phyloP scores from a whole-genome alignment of 2,329 filamentous ascomycete species.

The Onygenales sp. region DNA sequence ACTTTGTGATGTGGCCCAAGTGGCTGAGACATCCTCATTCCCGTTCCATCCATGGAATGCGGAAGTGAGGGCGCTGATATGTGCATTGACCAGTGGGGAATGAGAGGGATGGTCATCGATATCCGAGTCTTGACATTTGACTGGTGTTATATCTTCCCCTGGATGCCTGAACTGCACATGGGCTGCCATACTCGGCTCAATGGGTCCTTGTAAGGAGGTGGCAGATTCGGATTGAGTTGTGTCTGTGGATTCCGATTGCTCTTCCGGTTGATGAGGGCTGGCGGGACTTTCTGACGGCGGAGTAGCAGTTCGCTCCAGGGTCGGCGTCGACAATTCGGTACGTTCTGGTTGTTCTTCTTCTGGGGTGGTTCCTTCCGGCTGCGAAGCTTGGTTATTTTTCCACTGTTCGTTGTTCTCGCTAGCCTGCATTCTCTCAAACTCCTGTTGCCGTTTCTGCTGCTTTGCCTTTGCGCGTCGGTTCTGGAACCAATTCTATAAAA shows the following conservation, averaged over 20 bases:
- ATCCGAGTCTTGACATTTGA: background rate
- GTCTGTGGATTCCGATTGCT: constrained; percentile 5
- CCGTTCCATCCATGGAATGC: background rate
- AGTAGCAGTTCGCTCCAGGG: background rate
- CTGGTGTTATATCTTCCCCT: background rate
- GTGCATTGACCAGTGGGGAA: background rate
- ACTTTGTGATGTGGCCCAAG: background rate
- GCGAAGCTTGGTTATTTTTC: constrained; percentile 20
- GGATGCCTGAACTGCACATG: background rate
- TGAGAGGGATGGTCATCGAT: background rate
- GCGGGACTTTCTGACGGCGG: constrained; percentile 6
- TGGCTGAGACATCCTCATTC: background rate
- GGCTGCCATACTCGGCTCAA: background rate
- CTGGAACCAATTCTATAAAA: constrained; percentile 42
- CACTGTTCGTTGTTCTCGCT: constrained; percentile 17
- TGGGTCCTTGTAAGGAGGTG: background rate
- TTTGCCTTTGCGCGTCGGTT: constrained; percentile 44
- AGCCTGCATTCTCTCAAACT: constrained; percentile 37
- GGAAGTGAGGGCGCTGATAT: background rate
- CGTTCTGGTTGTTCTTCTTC: constrained; percentile 6
- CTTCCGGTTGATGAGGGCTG: constrained; percentile 16
- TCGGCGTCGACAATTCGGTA: background rate
- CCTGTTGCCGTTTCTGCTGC: constrained; percentile 41
- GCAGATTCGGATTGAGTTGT: background rate
- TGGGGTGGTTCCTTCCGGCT: constrained; percentile 16